These are phyloP conservation scores for Tephrocybe sp. DNA, from an alignment of 768 basidiomycete genomes.

Conservation along the genomic window DNA sequence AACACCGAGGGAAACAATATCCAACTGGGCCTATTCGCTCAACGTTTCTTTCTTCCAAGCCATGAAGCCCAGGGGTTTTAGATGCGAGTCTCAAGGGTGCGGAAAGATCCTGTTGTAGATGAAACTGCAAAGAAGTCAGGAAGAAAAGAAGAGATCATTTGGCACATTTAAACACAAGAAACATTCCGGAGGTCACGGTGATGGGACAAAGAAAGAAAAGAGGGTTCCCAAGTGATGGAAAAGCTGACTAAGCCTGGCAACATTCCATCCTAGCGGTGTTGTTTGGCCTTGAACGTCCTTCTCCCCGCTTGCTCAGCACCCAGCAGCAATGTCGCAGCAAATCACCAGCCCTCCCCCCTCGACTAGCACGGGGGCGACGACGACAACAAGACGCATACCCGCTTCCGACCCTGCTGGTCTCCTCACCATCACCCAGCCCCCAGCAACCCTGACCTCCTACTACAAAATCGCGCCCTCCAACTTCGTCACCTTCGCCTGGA, in stretches of 20 bases:
- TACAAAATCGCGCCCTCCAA: constrained; percentile 82
- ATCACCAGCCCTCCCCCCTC: neutral
- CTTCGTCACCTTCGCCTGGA: constrained; percentile 89
- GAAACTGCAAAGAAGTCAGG: too few species aligned
- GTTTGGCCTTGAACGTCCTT: neutral
- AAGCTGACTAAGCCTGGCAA: constrained; percentile 17
- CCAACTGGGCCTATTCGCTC: too few species aligned
- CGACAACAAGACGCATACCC: constrained; percentile 37
- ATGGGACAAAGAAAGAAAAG: too few species aligned
- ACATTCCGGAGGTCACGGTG: too few species aligned
- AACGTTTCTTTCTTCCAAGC: too few species aligned
- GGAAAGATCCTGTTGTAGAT: too few species aligned
- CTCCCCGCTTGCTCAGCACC: neutral
- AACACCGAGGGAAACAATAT: too few species aligned
- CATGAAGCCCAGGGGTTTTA: too few species aligned
- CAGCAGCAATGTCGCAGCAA: constrained; percentile 7
- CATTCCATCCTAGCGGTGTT: constrained; percentile 3
- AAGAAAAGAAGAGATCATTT: too few species aligned
- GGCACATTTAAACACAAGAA: too few species aligned
- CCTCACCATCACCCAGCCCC: constrained; percentile 79
- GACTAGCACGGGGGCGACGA: neutral
- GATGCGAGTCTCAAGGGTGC: too few species aligned
- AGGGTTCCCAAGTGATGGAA: neutral
- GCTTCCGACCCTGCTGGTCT: constrained; percentile 57
- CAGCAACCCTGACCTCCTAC: constrained; percentile 77